These are phyloP conservation scores for Iberis pinnata DNA, from an alignment of 345 rosid genomes.

Conservation along the genomic window DNA sequence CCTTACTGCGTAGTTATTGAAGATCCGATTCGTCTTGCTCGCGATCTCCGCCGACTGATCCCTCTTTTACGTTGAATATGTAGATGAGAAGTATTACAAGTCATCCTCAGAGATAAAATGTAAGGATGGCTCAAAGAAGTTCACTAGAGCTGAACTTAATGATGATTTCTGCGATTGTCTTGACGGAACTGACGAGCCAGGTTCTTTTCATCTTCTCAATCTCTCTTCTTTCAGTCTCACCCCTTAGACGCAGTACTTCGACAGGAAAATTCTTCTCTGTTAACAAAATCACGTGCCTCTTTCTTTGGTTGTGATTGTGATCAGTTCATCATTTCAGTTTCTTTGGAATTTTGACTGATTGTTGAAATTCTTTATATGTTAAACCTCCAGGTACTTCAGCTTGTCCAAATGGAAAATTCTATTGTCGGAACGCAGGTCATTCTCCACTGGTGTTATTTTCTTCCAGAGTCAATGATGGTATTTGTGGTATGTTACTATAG, in stretches of 20 bases:
- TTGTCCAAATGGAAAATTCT: constrained; percentile 78
- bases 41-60: constrained; percentile 6
- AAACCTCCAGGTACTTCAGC: constrained; percentile 79
- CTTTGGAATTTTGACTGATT: not conserved
- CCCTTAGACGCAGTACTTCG: not conserved
- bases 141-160: constrained; percentile 68
- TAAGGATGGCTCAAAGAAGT: constrained; percentile 75
- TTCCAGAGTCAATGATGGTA: constrained; percentile 92
- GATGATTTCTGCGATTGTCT: constrained; percentile 94
- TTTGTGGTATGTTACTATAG: constrained; percentile 59
- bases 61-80: not conserved
- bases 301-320: not conserved
- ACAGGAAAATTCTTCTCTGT: constrained; percentile 1
- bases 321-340: not conserved
- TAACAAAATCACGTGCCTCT: not conserved
- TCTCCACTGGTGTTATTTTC: constrained; percentile 53
- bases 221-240: not conserved
- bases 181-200: constrained; percentile 93
- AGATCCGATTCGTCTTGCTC: constrained; percentile 8
- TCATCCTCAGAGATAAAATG: constrained; percentile 62
- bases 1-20: not conserved
- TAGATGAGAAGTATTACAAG: constrained; percentile 74
- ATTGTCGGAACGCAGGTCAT: constrained; percentile 76
- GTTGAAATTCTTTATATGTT: not conserved
- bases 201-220: constrained; percentile 31